Conservation (phyloP, 2,329 filamentous ascomycete genomes). For the Pezicula carpinea region DNA sequence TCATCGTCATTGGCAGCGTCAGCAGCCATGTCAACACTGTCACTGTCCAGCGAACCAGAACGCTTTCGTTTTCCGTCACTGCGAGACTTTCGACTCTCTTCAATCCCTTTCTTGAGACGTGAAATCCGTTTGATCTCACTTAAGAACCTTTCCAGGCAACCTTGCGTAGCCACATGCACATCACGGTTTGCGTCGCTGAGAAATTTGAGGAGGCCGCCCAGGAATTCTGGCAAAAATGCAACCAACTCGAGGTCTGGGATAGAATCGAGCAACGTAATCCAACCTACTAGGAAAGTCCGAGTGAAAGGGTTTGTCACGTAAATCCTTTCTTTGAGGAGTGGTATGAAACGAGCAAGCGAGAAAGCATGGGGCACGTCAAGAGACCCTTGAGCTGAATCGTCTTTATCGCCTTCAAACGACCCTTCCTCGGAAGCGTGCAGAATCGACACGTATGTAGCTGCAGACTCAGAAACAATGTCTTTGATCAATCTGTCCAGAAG, state of each 20-base stretch:
- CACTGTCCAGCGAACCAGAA: slow-evolving; percentile 65
- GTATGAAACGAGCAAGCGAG: slow-evolving; percentile 85
- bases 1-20: slow-evolving; percentile 59
- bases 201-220: slow-evolving; percentile 85
- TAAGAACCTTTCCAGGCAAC: slow-evolving; percentile 83
- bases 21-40: slow-evolving; percentile 38
- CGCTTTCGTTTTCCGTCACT: slow-evolving; percentile 62
- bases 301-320: slow-evolving; percentile 94
- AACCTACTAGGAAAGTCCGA: slow-evolving; percentile 89
- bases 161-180: slow-evolving; percentile 90
- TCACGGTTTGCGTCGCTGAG: slow-evolving; percentile 87
- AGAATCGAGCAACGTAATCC: slow-evolving; percentile 91
- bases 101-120: slow-evolving; percentile 84
- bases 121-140: slow-evolving; percentile 93
- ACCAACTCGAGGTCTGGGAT: slow-evolving; percentile 96
- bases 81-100: slow-evolving; percentile 70
- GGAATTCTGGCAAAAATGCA: slow-evolving; percentile 84
- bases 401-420: slow-evolving; percentile 42
- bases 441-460: slow-evolving; percentile 89
- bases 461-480: slow-evolving; percentile 93
- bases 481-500: slow-evolving; percentile 91
- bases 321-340: slow-evolving; percentile 88
- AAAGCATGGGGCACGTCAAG: slow-evolving; percentile 76
- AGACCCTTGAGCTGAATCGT: slow-evolving; percentile 35
- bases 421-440: slow-evolving; percentile 60